Conservation (phyloP, 495 filamentous ascomycete species). For the Aspergillus coremiiformis region DNA sequence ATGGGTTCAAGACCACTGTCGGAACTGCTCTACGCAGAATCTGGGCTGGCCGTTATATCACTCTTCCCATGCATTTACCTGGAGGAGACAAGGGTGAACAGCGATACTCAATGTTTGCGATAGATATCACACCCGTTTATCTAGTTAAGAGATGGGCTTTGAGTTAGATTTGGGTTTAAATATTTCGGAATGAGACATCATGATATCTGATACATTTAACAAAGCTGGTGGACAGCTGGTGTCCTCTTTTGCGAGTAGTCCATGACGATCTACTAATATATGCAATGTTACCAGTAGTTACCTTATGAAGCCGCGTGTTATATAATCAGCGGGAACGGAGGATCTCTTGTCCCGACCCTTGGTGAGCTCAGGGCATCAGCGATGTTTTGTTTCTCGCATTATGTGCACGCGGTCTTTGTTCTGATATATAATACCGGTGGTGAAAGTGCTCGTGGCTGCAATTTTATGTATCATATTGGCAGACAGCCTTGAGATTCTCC, state of each 20-base stretch:
- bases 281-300: too few species aligned
- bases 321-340: slow-evolving; percentile 19
- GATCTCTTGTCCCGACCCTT: slow-evolving; percentile 7
- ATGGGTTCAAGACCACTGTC: not conserved
- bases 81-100: not conserved
- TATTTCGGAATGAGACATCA: not conserved
- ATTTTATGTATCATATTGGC: not conserved
- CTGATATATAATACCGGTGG: not conserved
- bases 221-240: too few species aligned
- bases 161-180: not conserved
- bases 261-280: too few species aligned
- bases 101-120: not conserved
- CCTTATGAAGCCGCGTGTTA: too few species aligned
- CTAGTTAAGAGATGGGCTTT: not conserved
- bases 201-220: too few species aligned
- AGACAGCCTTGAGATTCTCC: not conserved
- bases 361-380: slow-evolving; percentile 4
- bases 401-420: slow-evolving; percentile 6
- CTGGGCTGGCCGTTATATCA: not conserved
- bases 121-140: not conserved
- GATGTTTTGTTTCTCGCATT: slow-evolving; percentile 14
- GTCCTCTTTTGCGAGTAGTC: too few species aligned
- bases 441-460: slow-evolving; percentile 4
- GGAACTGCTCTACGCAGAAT: not conserved
- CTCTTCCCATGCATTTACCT: not conserved